phyloP scores from a whole-genome alignment of 768 basidiomycete genomes.

The Pleurotus cornucopiae region DNA sequence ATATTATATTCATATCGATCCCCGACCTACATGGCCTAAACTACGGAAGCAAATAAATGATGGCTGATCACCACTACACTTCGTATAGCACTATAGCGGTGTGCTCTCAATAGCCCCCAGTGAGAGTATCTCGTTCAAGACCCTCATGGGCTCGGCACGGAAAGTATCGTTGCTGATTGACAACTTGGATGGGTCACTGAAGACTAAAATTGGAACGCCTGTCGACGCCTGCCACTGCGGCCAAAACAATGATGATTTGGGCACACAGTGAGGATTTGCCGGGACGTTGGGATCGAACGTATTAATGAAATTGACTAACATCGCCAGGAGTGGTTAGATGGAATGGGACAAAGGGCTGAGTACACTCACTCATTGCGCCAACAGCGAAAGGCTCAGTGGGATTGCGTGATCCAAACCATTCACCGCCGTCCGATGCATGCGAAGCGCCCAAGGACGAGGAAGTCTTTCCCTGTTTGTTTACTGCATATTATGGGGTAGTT shows the following conservation, averaged over 20 bases:
- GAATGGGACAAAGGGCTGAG: neutral
- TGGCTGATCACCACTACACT: too few species aligned
- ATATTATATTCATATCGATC: too few species aligned
- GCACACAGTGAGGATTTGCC: neutral
- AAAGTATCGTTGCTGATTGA: constrained; percentile 15
- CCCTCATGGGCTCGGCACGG: neutral
- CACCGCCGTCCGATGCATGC: constrained; percentile 14
- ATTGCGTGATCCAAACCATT: constrained; percentile 7
- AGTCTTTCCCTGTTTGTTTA: constrained; percentile 26
- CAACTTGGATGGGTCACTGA: constrained; percentile 8
- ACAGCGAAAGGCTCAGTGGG: neutral
- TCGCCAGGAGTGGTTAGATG: neutral
- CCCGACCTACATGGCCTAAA: too few species aligned
- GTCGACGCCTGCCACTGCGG: constrained; percentile 8
- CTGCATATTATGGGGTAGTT: constrained; percentile 16
- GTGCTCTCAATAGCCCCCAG: too few species aligned
- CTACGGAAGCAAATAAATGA: too few species aligned
- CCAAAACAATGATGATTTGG: constrained; percentile 9
- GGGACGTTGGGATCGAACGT: constrained; percentile 21
- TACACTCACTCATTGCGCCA: constrained; percentile 6
- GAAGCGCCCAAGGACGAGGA: constrained; percentile 21
- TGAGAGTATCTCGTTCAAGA: neutral
- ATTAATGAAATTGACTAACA: constrained; percentile 13
- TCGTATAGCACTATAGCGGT: too few species aligned
- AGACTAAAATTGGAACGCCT: constrained; percentile 10